These are phyloP conservation scores for Scheffersomyces cryptocercus DNA, from an alignment of 1,139 yeast genomes.

Conservation along the genomic window DNA sequence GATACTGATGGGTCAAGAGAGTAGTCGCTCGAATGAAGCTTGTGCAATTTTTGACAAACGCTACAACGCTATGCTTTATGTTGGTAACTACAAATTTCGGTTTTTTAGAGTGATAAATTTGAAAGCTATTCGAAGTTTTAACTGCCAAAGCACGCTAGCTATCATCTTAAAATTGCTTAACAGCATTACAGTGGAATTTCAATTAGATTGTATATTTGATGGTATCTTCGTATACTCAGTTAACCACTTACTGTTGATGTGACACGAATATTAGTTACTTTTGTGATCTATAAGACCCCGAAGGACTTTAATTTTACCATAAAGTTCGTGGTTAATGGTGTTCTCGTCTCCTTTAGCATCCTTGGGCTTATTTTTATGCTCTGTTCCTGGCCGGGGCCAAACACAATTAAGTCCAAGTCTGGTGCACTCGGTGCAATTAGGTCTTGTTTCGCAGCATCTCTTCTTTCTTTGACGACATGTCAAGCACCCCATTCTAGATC, in stretches of 20 bases:
- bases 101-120: too few species aligned
- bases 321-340: conserved; percentile 50
- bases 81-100: too few species aligned
- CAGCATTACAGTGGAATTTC: too few species aligned
- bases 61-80: too few species aligned
- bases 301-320: conserved; percentile 60
- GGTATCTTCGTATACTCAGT: too few species aligned
- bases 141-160: too few species aligned
- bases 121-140: too few species aligned
- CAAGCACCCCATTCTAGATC: conserved; percentile 49
- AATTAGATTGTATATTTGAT: too few species aligned
- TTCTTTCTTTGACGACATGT: conserved; percentile 49
- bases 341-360: conserved; percentile 50
- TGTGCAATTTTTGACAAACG: too few species aligned
- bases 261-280: conserved; percentile 11
- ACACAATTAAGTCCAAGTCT: conserved; percentile 44
- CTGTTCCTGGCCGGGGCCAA: conserved; percentile 55
- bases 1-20: too few species aligned
- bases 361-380: conserved; percentile 49
- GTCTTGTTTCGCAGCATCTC: conserved; percentile 46
- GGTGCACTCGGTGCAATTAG: conserved; percentile 45
- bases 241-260: neutral
- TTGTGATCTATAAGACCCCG: conserved; percentile 60
- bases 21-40: too few species aligned
- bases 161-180: too few species aligned